Evolutionary conservation across 2,329 filamentous ascomycete species (phyloP), one percentile per base, ranked within the genome.

Genomic region (Conoideocrella luteorostrata): DNA sequence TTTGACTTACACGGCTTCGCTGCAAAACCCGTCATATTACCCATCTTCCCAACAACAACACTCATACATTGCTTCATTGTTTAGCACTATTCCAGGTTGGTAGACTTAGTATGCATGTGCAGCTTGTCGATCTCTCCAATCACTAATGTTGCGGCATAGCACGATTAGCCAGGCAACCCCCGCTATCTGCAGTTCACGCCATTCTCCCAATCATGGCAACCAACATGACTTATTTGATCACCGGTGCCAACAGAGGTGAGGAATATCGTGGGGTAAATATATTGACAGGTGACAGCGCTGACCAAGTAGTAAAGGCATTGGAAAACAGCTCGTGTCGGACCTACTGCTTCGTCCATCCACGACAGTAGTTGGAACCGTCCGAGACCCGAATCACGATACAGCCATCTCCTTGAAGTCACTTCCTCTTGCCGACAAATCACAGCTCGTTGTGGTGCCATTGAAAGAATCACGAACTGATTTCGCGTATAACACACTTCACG

Each of bases 321-420:
- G 51, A 10, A 41, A 24, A 24, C 38, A 45, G 18, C 23, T 53
- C 13, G 46, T 43, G 7, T 30, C 45, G 5, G 39, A 45, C 22
- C 48, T 53, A 6, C 39, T 53, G 20, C 36, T 36, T 10, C 42
- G 50, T 13, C 43, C 46, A 4, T 34, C 38, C 13, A 50, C 49
- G 5, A 75, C 61, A 4, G 56, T 68, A 45, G 63, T 71, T 21
- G 68, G 68, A 33, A 59, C 56, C 3, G 63, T 64, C 38, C 66
- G 70, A 11, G 48, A 68, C 48, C 55, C 59, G 13, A 36, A 45
- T 5, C 34, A 54, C 10, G 11, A 55, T 0, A 53, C 52, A 0
- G 35, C 47, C 4, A 17, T 28, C 11, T 46, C 47, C 11, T 34
- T 48, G 4, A 12, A 32, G 6, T 23, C 32, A 7, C 56, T 76